These are phyloP conservation scores for Leishmania martiniquensis DNA, from an alignment of 208 protist genomes.

Conservation along the genomic window DNA sequence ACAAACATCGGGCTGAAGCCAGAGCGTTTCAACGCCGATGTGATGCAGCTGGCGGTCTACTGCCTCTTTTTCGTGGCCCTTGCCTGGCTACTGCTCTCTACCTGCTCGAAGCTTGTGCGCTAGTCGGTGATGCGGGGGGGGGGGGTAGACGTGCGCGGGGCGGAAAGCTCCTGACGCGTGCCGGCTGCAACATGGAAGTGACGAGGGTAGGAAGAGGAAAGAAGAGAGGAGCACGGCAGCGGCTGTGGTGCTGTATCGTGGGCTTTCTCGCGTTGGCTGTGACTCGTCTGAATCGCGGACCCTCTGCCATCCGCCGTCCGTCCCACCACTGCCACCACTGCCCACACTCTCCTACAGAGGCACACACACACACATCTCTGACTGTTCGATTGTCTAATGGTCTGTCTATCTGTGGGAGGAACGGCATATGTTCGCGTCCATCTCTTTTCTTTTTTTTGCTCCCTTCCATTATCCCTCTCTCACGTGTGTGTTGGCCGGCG, in stretches of 20 bases:
- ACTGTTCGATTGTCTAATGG: too few species aligned
- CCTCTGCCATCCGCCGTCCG: not conserved
- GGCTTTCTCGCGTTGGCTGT: too few species aligned
- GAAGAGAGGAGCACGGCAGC: not conserved
- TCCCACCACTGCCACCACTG: not conserved
- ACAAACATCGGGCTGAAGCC: slow-evolving; percentile 81
- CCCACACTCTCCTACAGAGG: too few species aligned
- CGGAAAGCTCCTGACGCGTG: not conserved
- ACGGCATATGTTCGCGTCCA: too few species aligned
- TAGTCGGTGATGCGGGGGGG: slow-evolving; percentile 23
- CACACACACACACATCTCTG: too few species aligned
- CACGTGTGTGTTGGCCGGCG: not conserved
- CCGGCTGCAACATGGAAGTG: not conserved
- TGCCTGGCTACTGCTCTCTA: slow-evolving; percentile 70
- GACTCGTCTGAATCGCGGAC: not conserved
- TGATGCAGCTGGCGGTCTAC: slow-evolving; percentile 77
- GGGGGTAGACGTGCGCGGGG: not conserved
- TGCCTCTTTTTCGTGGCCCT: slow-evolving; percentile 57
- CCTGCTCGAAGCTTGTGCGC: slow-evolving; percentile 64
- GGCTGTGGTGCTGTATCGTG: too few species aligned
- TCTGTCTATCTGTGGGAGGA: too few species aligned
- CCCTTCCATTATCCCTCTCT: not conserved
- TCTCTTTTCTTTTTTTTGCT: not conserved
- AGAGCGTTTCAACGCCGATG: slow-evolving; percentile 69
- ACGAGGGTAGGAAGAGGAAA: not conserved